Percentiles rank a stretch among this genome's conserved stretches.
These are phyloP conservation scores for Cryptosporidium canis DNA, from an alignment of 169 alveolate genomes.

Conservation along the genomic window DNA sequence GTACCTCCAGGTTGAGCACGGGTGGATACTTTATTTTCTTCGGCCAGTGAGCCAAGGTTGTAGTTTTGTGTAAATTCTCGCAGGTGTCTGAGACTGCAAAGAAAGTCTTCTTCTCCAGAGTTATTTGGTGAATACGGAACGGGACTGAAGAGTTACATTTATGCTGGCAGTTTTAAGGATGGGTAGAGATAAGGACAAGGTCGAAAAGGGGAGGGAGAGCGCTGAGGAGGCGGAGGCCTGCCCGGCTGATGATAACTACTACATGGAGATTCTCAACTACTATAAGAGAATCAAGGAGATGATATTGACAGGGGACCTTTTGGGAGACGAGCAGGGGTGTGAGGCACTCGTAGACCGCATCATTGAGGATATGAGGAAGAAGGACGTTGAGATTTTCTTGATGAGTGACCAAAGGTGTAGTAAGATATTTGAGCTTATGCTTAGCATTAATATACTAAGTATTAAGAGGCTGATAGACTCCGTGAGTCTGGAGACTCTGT, in stretches of 20 bases:
- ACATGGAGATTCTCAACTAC: slow-evolving; percentile 24
- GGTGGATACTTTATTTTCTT: too few relatives aligned
- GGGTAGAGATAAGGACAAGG: not conserved
- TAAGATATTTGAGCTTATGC: slow-evolving; percentile 49
- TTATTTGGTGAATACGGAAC: too few relatives aligned
- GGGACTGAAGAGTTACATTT: not conserved
- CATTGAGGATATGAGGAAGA: slow-evolving; percentile 65
- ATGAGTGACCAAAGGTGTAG: slow-evolving; percentile 66
- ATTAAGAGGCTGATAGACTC: slow-evolving; percentile 24
- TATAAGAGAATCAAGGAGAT: slow-evolving; percentile 38
- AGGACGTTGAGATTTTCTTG: slow-evolving; percentile 44
- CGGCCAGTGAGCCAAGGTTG: too few relatives aligned
- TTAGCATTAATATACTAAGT: slow-evolving; percentile 42
- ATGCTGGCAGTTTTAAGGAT: not conserved
- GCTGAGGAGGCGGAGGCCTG: not conserved
- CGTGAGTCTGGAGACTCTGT: not conserved
- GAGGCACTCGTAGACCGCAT: slow-evolving; percentile 23
- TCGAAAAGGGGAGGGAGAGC: not conserved
- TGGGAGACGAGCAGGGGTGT: slow-evolving; percentile 55
- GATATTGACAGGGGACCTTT: slow-evolving; percentile 20
- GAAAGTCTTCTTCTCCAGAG: too few relatives aligned
- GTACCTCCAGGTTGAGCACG: too few relatives aligned
- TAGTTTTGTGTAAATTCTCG: too few relatives aligned
- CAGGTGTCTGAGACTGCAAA: too few relatives aligned
- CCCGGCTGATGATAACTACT: slow-evolving; percentile 13